Evolutionary conservation across 257 asterid genomes (phyloP).

Genomic region (Salvia splendens): DNA sequence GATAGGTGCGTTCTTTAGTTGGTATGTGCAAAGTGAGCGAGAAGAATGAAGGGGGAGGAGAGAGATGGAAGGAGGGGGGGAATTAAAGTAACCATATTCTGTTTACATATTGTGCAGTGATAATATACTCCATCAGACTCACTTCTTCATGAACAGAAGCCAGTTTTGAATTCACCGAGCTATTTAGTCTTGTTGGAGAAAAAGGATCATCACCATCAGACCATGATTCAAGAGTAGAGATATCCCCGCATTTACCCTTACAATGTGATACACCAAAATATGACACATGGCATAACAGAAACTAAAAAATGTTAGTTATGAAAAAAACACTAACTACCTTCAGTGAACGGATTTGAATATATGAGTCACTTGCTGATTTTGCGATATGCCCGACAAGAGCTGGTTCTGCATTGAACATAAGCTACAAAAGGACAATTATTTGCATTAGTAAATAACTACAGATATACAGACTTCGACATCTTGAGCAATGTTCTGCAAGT

Average conservation of each 20-base stretch:
- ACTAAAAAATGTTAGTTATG: constrained; percentile 7
- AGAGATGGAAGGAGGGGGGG: not conserved
- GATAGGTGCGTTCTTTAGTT: not conserved
- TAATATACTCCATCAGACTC: constrained; percentile 44
- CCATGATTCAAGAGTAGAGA: constrained; percentile 58
- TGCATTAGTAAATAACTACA: constrained; percentile 40
- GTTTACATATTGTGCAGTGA: constrained; percentile 25
- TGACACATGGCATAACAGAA: constrained; percentile 22
- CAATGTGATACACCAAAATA: constrained; percentile 28
- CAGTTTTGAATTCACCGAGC: constrained; percentile 39
- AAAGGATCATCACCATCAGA: constrained; percentile 56
- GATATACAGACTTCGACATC: constrained; percentile 22
- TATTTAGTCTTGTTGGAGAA: constrained; percentile 50
- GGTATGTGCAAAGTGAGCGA: constrained; percentile 12
- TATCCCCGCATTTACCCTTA: constrained; percentile 60
- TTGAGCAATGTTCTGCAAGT: constrained; percentile 11
- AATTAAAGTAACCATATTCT: not conserved
- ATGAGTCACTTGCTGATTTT: constrained; percentile 50
- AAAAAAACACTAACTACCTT: constrained; percentile 52
- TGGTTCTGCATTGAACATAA: constrained; percentile 60
- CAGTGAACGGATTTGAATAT: constrained; percentile 42
- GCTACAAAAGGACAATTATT: constrained; percentile 44
- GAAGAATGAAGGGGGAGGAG: not conserved
- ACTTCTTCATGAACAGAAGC: constrained; percentile 69
- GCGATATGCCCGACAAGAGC: constrained; percentile 49